Conservation (phyloP, 305 asterid species). For the Solanum hybrid region DNA sequence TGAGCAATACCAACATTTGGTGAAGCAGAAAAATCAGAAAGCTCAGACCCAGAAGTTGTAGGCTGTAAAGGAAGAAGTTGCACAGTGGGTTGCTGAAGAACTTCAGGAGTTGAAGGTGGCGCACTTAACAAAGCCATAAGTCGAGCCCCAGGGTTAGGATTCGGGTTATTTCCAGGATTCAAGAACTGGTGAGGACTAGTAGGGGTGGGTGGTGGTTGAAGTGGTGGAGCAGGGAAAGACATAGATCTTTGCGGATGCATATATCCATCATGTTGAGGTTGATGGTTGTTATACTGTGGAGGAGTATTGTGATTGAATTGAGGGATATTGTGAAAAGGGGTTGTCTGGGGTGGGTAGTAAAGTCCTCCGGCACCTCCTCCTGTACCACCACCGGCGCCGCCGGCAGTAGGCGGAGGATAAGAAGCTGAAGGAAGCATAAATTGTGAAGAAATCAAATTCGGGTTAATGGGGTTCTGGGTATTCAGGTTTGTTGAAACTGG, state of each 20-base stretch:
- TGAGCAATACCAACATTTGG: conserved; percentile 26
- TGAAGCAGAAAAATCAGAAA: conserved; percentile 41
- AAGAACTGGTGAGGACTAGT: conserved; percentile 22
- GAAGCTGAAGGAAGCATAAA: conserved; percentile 14
- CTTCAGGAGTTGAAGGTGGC: conserved; percentile 29
- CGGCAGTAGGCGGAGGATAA: conserved; percentile 47
- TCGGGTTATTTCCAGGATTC: conserved; percentile 20
- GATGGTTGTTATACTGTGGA: conserved; percentile 19
- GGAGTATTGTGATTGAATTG: conserved; percentile 18
- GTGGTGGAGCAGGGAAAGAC: conserved; percentile 35
- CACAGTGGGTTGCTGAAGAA: conserved; percentile 31
- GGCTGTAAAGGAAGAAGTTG: conserved; percentile 37
- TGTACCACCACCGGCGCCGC: conserved; percentile 13
- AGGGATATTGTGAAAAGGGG: conserved; percentile 30
- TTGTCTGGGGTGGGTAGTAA: conserved; percentile 36
- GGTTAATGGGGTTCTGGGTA: conserved; percentile 30
- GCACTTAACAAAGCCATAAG: conserved; percentile 82
- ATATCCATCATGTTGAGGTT: conserved; percentile 30
- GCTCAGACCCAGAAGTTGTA: conserved; percentile 39
- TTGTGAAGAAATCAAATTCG: conserved; percentile 21
- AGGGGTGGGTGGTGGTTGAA: conserved; percentile 21
- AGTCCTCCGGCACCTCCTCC: conserved; percentile 9
- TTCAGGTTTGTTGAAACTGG: conserved; percentile 21
- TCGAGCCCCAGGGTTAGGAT: conserved; percentile 47
- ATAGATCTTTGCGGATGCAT: conserved; percentile 32